Percentiles rank a stretch among this genome's conserved stretches.
Conservation (phyloP, 345 rosid species). For the Salix exigua region DNA sequence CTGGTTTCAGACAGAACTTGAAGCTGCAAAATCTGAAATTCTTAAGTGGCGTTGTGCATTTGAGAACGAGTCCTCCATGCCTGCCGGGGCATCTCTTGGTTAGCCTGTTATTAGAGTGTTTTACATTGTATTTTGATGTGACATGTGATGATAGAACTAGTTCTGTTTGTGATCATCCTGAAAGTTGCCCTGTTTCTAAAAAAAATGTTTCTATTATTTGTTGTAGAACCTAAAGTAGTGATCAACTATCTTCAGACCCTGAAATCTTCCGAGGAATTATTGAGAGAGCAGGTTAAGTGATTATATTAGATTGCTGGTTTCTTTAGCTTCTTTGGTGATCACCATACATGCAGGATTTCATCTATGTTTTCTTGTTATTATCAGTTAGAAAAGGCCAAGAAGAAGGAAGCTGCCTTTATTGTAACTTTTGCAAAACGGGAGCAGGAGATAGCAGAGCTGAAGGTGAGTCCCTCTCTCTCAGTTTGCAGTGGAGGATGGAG, state of each 20-base stretch:
- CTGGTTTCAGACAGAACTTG: slow-evolving; percentile 57
- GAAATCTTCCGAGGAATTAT: slow-evolving; percentile 73
- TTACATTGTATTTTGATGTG: neutral
- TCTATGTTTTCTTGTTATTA: slow-evolving; percentile 15
- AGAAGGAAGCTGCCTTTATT: slow-evolving; percentile 96
- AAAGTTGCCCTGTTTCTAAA: neutral
- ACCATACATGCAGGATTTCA: slow-evolving; percentile 12
- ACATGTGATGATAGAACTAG: slow-evolving; percentile 5
- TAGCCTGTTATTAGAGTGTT: slow-evolving; percentile 28
- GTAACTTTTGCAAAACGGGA: slow-evolving; percentile 92
- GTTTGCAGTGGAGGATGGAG: neutral
- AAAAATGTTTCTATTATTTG: slow-evolving; percentile 16
- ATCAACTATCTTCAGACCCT: slow-evolving; percentile 71
- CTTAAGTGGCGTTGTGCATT: slow-evolving; percentile 84
- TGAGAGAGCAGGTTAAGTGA: slow-evolving; percentile 74
- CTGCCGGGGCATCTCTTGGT: slow-evolving; percentile 75
- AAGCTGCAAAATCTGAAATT: slow-evolving; percentile 71
- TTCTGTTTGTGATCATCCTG: slow-evolving; percentile 1
- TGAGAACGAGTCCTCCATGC: slow-evolving; percentile 62
- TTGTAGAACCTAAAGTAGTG: slow-evolving; percentile 70
- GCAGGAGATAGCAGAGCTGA: slow-evolving; percentile 90
- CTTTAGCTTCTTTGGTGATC: neutral
- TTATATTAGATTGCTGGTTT: neutral
- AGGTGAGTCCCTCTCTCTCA: slow-evolving; percentile 37
- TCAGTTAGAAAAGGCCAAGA: slow-evolving; percentile 89